Base-by-base conservation (phyloP, 208 protist species). In the Naegleria lovaniensis region DNA sequence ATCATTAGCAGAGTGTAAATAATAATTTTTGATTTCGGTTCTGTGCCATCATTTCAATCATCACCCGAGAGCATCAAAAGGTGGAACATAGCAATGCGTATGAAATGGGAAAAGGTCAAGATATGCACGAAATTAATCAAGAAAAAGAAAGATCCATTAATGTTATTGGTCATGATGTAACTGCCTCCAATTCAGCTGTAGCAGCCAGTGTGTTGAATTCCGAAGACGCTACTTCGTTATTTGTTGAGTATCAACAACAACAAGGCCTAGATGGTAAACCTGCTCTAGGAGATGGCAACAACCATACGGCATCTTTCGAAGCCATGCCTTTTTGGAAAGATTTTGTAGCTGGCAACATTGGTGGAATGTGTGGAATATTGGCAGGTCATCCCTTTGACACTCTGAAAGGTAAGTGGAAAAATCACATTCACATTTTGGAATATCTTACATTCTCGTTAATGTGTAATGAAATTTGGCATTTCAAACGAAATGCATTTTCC, bases 311-410 rank as follows among this genome's bases (percentile, higher is more conserved):
- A 13, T 79, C 67, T 33, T 79, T 79, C 9, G 67, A 79, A 85
- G 5, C 29, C 6, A 48, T 85, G 40, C 33, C 33, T 48, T 48
- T 48, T 88, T 88, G 85, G 85, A 88, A 88, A 38, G 85, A 88
- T 29, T 88, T 88, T 58, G 43, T 88, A 38, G 85, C 85, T 19
- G 85, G 85, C 7, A 88, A 88, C 41, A 19, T 88, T 59, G 85
- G 41, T 59, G 85, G 85, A 58, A 88, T 88, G 6, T 29, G n/a
- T 88, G 85, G 85, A 58, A 88, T 88, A 0, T n/a, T 88, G 6
- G 85, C 85, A 39, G 85, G 85, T 19, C 85, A 88, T 58, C 85
- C 85, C 0, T 88, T 88, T 58, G 85, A 88, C 33, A 88, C 85
- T 7, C 9, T 88, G 0, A 88, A 88, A 58, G 67, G 67, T 79